Evolutionary conservation across 257 asterid genomes (phyloP).

Genomic region (Capsicum chinense): DNA sequence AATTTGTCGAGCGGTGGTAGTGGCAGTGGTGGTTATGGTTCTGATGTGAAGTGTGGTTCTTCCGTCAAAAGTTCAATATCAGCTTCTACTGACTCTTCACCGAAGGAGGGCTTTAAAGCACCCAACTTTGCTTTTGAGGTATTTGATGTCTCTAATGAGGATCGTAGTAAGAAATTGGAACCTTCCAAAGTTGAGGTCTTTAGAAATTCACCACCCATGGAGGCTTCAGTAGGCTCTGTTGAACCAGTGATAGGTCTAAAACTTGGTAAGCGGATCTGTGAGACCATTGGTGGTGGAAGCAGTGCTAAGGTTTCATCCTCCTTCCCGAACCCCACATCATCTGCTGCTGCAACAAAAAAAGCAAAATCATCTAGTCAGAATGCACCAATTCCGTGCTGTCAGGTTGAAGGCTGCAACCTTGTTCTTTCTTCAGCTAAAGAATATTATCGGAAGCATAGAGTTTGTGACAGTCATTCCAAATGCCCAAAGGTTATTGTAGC

Average conservation of each 20-base stretch:
- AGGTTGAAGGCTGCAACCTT: slow-evolving; percentile 80
- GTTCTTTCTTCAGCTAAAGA: slow-evolving; percentile 85
- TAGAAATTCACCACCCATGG: slow-evolving; percentile 53
- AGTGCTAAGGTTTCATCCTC: slow-evolving; percentile 53
- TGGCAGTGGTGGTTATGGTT: slow-evolving; percentile 61
- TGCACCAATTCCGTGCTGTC: slow-evolving; percentile 55
- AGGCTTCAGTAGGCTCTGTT: slow-evolving; percentile 55
- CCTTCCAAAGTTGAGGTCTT: slow-evolving; percentile 31
- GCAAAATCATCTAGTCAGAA: slow-evolving; percentile 51
- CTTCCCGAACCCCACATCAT: slow-evolving; percentile 50
- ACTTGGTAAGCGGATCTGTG: slow-evolving; percentile 87
- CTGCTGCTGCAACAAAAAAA: slow-evolving; percentile 54
- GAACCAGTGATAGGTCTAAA: slow-evolving; percentile 73
- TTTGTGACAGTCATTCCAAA: slow-evolving; percentile 83
- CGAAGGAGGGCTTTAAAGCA: slow-evolving; percentile 48
- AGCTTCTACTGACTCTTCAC: slow-evolving; percentile 72
- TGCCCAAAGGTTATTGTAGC: slow-evolving; percentile 67
- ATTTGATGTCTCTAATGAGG: slow-evolving; percentile 43
- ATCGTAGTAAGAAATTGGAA: slow-evolving; percentile 31
- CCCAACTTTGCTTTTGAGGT: slow-evolving; percentile 54
- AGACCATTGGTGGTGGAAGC: slow-evolving; percentile 51
- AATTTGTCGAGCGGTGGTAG: slow-evolving; percentile 60
- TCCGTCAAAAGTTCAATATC: slow-evolving; percentile 83
- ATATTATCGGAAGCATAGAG: slow-evolving; percentile 86
- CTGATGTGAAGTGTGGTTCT: slow-evolving; percentile 69